Base-by-base conservation (phyloP, 768 basidiomycete species). In the Collybiopsis confluens region DNA sequence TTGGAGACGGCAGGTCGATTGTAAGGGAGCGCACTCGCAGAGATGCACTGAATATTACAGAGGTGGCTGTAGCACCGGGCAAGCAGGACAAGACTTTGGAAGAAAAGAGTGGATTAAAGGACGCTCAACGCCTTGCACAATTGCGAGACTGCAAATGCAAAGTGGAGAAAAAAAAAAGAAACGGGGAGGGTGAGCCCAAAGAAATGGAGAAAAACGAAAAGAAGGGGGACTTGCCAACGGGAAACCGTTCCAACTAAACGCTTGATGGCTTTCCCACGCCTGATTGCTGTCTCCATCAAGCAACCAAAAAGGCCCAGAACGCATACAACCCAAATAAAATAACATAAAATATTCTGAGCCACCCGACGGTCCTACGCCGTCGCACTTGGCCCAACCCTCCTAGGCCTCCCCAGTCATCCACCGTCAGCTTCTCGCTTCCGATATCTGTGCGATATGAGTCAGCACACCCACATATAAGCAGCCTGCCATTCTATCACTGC, bases 101-200 rank as follows among this genome's bases (percentile, higher is more conserved):
- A 70, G 64, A 73, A 65, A 66, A 65, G 43, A 54, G 27, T 35
- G 52, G 70, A 64, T 64, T 65, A 65, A 70, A 72, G 67, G 83
- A 82, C 85, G 86, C 66, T 87, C 86, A 81, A 88, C 86, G 86
- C 73, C 85, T 73, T 67, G 69, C 61, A 68, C 68, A 18, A 60
- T 75, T 69, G 77, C 73, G 73, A 81, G 74, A 66, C 71, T 72
- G 64, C 57, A 56, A 60, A 62, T 61, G 64, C 57, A 61, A 56
- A 63, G 65, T 68, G 65, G 59, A 56, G 68, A 66, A 62, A 67
- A 65, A 60, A 64, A 63, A 62, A 59, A 62, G 13, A 33, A 33
- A n/a, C n/a, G 61, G 55, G 56, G 54, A 45, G 54, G 51, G 20
- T 33, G 3, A 24, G 33, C 35, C 51, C 55, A 66, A 65, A 60